Percentiles rank a stretch among this genome's conserved stretches.
These are phyloP conservation scores for Leccinum subtestaceum DNA, from an alignment of 768 basidiomycete genomes.

Conservation along the genomic window DNA sequence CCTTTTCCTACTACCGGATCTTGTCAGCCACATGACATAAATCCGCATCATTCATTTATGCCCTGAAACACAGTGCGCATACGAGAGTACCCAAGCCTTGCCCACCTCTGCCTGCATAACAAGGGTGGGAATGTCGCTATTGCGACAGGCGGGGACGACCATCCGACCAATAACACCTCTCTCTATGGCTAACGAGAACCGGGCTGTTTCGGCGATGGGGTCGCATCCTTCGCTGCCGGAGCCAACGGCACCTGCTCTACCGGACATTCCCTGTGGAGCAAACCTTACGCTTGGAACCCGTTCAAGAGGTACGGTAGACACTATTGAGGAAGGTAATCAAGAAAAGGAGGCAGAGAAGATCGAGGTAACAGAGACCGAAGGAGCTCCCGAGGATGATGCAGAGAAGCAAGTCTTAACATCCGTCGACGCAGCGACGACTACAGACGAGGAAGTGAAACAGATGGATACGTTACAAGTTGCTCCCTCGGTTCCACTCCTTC, in stretches of 20 bases:
- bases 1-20: conserved; percentile 6
- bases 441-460: conserved; percentile 1
- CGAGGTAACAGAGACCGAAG: background rate
- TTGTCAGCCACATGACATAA: conserved; percentile 13
- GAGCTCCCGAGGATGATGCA: background rate
- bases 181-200: background rate
- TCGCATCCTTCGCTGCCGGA: conserved; percentile 5
- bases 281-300: conserved; percentile 19
- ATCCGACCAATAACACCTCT: conserved; percentile 2
- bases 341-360: conserved; percentile 5
- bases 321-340: conserved; percentile 13
- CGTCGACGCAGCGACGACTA: background rate
- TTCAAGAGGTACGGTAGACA: conserved; percentile 2
- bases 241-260: conserved; percentile 9
- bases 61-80: conserved; percentile 5
- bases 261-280: conserved; percentile 20
- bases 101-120: conserved; percentile 1
- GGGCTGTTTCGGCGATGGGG: background rate
- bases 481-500: conserved; percentile 9
- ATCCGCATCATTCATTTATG: background rate
- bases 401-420: background rate
- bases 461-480: background rate
- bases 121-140: too few relatives aligned
- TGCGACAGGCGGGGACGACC: too few relatives aligned
- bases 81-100: conserved; percentile 2